Base-by-base conservation (phyloP, 1,139 yeast species). In the Kazachstania sp. region DNA sequence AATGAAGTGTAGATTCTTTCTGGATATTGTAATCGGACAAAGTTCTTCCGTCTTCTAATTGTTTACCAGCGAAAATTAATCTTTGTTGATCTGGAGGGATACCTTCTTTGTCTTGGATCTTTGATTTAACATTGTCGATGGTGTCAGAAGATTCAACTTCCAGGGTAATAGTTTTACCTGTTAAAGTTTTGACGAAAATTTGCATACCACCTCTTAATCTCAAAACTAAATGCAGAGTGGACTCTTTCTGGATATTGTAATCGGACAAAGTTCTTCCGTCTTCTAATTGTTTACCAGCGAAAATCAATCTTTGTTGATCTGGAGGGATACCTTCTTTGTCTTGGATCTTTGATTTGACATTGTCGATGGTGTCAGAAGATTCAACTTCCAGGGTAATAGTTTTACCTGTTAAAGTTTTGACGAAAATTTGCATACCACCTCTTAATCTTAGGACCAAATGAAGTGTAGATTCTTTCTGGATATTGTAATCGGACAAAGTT, bases 21-120 rank as follows among this genome's bases (percentile, higher is more conserved):
- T 90, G 97, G 80, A 92, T 92, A 94, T 90, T 90, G 95, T 92
- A 92, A 82, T 92, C 98, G 66, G 95, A 84, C 68, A 92, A 81
- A 64, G 97, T 90, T 82, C 97, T 87, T 69, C 97, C 97, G 69
- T 92, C 97, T 79, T 90, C 97, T 73, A 92, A 86, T 79, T 90
- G 97, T 83, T 88, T 90, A 83, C 98, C 98, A 73, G 97, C 97
- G 72, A 90, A 92, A 86, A 92, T 87, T 72, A 90, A 84, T 80
- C 97, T 87, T 81, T 92, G n/a, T n/a, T n/a, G n/a, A n/a, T n/a
- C n/a, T n/a, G n/a, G n/a, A n/a, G n/a, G n/a, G n/a, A n/a, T n/a
- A n/a, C n/a, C n/a, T n/a, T n/a, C n/a, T n/a, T n/a, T n/a, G n/a
- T n/a, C n/a, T n/a, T n/a, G n/a, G n/a, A n/a, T n/a, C n/a, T n/a